Percentiles rank a stretch among this genome's conserved stretches.
Evolutionary conservation across 192 early-diverging fungal genomes (phyloP).

Genomic region (Coemansia sp.): DNA sequence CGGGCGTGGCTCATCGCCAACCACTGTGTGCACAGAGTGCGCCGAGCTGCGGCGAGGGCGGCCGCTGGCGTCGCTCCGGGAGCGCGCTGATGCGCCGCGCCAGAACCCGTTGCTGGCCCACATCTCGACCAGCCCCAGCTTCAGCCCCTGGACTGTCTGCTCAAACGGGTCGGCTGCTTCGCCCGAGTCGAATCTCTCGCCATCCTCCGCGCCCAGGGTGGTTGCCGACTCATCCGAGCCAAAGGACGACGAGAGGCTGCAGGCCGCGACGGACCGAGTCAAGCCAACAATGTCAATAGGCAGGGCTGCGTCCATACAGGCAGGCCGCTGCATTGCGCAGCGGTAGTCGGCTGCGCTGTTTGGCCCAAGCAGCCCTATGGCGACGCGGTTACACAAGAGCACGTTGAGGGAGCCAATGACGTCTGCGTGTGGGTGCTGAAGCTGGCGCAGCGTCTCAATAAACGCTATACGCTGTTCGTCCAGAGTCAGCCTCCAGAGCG

Average conservation of each 20-base stretch:
- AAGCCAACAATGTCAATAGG: conserved; percentile 6
- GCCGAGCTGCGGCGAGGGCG: conserved; percentile 20
- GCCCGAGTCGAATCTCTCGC: conserved; percentile 1
- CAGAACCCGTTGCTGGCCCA: conserved; percentile 37
- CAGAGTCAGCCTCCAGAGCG: conserved; percentile 12
- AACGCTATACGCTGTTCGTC: conserved; percentile 16
- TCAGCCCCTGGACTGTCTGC: conserved; percentile 11
- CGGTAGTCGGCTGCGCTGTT: conserved; percentile 19
- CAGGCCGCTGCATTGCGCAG: background rate
- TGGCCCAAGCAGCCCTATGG: conserved; percentile 26
- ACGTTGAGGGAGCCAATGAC: conserved; percentile 21
- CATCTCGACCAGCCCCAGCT: conserved; percentile 16
- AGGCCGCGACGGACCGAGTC: background rate
- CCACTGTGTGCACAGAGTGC: conserved; percentile 21
- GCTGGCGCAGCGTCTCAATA: conserved; percentile 22
- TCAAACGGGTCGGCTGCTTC: background rate
- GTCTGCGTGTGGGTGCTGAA: conserved; percentile 41
- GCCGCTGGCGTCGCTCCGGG: background rate
- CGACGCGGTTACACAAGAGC: conserved; percentile 38
- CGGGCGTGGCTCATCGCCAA: background rate
- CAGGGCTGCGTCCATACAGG: background rate
- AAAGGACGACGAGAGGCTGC: conserved; percentile 36
- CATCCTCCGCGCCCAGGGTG: conserved; percentile 10
- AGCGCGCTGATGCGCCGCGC: conserved; percentile 26
- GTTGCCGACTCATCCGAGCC: conserved; percentile 22